Evolutionary conservation across 2,329 filamentous ascomycete species (phyloP).

Genomic region (Escovopsis sp.): DNA sequence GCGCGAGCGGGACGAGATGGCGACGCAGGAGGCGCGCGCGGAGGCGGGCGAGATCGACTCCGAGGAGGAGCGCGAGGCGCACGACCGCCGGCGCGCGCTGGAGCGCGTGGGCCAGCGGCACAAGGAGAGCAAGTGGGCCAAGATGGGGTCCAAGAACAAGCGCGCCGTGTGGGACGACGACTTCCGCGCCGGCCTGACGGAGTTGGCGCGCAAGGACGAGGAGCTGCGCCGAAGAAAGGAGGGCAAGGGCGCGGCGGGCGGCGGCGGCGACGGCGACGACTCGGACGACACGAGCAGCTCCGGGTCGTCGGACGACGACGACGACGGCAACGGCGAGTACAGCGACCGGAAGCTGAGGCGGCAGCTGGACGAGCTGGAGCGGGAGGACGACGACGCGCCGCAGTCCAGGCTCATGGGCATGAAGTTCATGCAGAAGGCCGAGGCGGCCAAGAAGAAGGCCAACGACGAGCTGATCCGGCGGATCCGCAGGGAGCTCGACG

Average conservation of each 20-base stretch:
- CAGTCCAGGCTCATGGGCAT: constrained; percentile 62
- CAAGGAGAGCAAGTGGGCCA: constrained; percentile 84
- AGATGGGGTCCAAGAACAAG: constrained; percentile 63
- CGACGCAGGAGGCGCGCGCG: constrained; percentile 34
- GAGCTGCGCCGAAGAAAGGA: constrained; percentile 69
- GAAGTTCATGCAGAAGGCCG: constrained; percentile 90
- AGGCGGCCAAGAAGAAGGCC: constrained; percentile 58
- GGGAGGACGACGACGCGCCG: constrained; percentile 28
- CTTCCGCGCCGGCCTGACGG: constrained; percentile 59
- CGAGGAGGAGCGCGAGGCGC: constrained; percentile 47
- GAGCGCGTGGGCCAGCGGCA: constrained; percentile 78
- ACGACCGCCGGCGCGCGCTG: constrained; percentile 62
- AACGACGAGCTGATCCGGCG: constrained; percentile 65
- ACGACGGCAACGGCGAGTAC: no score
- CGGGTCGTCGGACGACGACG: constrained; percentile 45
- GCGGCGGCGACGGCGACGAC: constrained; percentile 30
- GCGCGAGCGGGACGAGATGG: constrained; percentile 37
- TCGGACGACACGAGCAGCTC: constrained; percentile 41
- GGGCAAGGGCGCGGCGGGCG: constrained; percentile 40
- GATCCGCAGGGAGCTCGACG: constrained; percentile 59
- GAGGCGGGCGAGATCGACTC: constrained; percentile 48
- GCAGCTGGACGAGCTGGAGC: constrained; percentile 28
- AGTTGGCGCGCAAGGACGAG: constrained; percentile 71
- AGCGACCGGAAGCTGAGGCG: constrained; percentile 26
- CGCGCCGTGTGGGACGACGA: constrained; percentile 81